Evolutionary conservation across 2,329 filamentous ascomycete species (phyloP).

Genomic region (Colletotrichum truncatum): DNA sequence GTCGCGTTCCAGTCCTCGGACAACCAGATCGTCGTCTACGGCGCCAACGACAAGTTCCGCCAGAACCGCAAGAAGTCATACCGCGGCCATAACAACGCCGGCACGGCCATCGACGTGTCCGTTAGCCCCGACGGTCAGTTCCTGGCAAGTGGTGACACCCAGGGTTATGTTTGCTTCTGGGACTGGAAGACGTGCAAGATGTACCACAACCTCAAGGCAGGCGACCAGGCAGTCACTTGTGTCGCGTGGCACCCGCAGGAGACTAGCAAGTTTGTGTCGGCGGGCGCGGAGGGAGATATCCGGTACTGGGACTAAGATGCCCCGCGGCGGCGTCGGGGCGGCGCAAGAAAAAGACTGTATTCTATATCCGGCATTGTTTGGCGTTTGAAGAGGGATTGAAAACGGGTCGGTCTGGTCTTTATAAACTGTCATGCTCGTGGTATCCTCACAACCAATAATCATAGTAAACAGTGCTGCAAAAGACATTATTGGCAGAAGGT

Average conservation of each 20-base stretch:
- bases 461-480: no score
- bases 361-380: conserved; percentile 25
- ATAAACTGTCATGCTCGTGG: no score
- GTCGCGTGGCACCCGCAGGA: conserved; percentile 98
- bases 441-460: neutral
- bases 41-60: conserved; percentile 92
- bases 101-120: conserved; percentile 89
- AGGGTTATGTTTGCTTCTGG: conserved; percentile 94
- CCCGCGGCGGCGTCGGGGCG: no score
- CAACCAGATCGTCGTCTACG: conserved; percentile 97
- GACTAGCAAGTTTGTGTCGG: conserved; percentile 91
- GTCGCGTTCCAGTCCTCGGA: conserved; percentile 90
- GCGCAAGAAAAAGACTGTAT: conserved; percentile 6
- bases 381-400: conserved; percentile 25
- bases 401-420: neutral
- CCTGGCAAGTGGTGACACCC: conserved; percentile 85
- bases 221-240: conserved; percentile 84
- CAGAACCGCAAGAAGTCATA: conserved; percentile 98
- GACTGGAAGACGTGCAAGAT: conserved; percentile 99
- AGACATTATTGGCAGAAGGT: no score
- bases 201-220: conserved; percentile 94
- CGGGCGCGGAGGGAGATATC: conserved; percentile 87
- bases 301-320: conserved; percentile 86
- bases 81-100: conserved; percentile 94
- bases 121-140: conserved; percentile 94